Base-by-base conservation (phyloP, 306 rosid genomes). In the Lathyrus aphaca region DNA sequence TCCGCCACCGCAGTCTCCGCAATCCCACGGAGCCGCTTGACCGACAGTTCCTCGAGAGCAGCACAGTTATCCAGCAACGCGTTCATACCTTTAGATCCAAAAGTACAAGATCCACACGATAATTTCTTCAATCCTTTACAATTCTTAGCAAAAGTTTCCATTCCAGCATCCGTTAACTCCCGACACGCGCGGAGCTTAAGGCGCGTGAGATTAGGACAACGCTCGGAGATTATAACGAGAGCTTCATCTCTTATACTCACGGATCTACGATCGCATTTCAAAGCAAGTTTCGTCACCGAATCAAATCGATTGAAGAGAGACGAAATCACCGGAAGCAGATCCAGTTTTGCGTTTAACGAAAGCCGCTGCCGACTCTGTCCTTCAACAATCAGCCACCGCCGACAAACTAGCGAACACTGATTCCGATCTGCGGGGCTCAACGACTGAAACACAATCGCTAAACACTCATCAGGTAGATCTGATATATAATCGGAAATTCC, bases 341-440 rank as follows among this genome's bases (percentile, higher is more conserved):
- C 96, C n/a, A 79, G 15, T 8, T 72, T 79, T 0, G 99, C 95
- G 80, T 83, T 82, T 45, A 95, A 95, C 6, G 96, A 91, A 38
- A 95, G 84, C 3, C 99, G 96, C 37, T 91, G 88, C 12, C 97
- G 97, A 18, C 96, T 91, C 79, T 95, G 97, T 14, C 97, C 99
- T 74, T 95, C 99, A 45, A 95, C 78, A 74, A 44, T 74, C 17
- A 87, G 61, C 99, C 99, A 95, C 66, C 99, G 89, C 62, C 82
- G 85, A 84, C 96, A 91, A 3, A 95, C 99, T 8, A 95, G 88
- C 4, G 99, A 91, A 77, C 99, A 95, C 16, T 71, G 67, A 44
- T 85, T 95, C 51, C 97, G 88, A 65, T 95, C 99, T 25, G 82
- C 88, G 43, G 99, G 75, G 81, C 84, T 40, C 5, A 95, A 88